These are phyloP conservation scores for Trametes cinnabarina DNA, from an alignment of 768 basidiomycete genomes.

Conservation along the genomic window DNA sequence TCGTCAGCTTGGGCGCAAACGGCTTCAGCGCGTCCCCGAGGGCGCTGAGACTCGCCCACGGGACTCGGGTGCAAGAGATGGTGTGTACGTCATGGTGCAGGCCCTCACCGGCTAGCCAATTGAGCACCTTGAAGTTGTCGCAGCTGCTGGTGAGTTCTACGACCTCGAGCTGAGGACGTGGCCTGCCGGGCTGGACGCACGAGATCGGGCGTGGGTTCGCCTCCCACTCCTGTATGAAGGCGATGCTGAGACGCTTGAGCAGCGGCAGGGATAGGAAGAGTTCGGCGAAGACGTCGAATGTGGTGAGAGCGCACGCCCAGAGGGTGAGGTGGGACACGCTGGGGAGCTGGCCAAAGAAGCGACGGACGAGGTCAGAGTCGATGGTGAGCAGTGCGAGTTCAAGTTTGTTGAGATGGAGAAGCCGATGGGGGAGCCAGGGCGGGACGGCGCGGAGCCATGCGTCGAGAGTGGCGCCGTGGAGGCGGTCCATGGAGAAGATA, in stretches of 20 bases:
- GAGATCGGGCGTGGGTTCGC: background rate
- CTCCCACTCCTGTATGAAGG: slow-evolving; percentile 17
- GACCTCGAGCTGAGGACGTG: slow-evolving; percentile 1
- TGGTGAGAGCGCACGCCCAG: slow-evolving; percentile 15
- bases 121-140: slow-evolving; percentile 14
- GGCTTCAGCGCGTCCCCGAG: background rate
- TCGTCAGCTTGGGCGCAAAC: slow-evolving; percentile 7
- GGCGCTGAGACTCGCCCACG: background rate
- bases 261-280: slow-evolving; percentile 6
- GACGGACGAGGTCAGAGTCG: slow-evolving; percentile 6
- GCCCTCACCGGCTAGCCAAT: slow-evolving; percentile 8
- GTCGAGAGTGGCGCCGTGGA: slow-evolving; percentile 16
- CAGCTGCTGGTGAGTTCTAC: slow-evolving; percentile 13
- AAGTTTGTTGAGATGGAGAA: slow-evolving; percentile 13
- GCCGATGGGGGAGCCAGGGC: background rate
- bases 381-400: slow-evolving; percentile 15
- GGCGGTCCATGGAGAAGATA: slow-evolving; percentile 17
- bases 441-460: slow-evolving; percentile 17
- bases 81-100: slow-evolving; percentile 6
- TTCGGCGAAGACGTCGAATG: slow-evolving; percentile 14
- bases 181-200: background rate
- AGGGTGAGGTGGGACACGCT: slow-evolving; percentile 13
- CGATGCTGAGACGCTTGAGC: slow-evolving; percentile 11
- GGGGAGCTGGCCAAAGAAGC: slow-evolving; percentile 4
- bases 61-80: slow-evolving; percentile 7